phyloP scores from a whole-genome alignment of 179 eudicot genomes.

The Sideroxylon spinosum region DNA sequence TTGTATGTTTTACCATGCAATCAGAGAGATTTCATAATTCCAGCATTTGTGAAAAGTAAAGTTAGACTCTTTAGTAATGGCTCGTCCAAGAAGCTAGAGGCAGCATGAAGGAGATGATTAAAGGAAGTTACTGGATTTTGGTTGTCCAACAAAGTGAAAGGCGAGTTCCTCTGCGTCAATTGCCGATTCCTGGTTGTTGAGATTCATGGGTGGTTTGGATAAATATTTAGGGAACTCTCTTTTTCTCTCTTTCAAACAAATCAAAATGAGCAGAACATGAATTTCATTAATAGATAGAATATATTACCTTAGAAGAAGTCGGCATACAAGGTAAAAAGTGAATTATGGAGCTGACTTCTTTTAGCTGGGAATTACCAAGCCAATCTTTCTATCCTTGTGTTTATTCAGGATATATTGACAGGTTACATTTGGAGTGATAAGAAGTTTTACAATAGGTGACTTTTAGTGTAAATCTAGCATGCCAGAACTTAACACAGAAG shows the following conservation, averaged over 20 bases:
- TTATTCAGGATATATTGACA: neutral
- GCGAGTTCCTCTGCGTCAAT: no score
- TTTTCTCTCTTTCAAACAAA: no score
- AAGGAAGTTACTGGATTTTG: neutral
- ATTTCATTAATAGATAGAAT: neutral
- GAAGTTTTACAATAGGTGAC: neutral
- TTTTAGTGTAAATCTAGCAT: neutral
- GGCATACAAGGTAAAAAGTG: neutral
- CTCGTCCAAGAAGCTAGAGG: constrained; percentile 1
- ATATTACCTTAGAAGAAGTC: neutral
- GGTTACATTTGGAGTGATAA: constrained; percentile 1
- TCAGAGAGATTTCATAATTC: neutral
- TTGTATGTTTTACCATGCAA: no score
- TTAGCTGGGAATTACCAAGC: neutral
- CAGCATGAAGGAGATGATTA: neutral
- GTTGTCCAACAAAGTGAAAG: no score
- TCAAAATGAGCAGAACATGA: neutral
- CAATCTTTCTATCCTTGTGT: neutral
- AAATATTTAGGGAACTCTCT: no score
- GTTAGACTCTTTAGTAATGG: neutral
- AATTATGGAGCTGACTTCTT: neutral
- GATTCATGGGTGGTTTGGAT: no score
- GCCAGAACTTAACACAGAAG: neutral
- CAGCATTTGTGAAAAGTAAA: neutral
- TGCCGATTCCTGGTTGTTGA: no score